Base-by-base conservation (phyloP, 1,284 basidiomycete genomes). In the Afroboletus lepidellus region DNA sequence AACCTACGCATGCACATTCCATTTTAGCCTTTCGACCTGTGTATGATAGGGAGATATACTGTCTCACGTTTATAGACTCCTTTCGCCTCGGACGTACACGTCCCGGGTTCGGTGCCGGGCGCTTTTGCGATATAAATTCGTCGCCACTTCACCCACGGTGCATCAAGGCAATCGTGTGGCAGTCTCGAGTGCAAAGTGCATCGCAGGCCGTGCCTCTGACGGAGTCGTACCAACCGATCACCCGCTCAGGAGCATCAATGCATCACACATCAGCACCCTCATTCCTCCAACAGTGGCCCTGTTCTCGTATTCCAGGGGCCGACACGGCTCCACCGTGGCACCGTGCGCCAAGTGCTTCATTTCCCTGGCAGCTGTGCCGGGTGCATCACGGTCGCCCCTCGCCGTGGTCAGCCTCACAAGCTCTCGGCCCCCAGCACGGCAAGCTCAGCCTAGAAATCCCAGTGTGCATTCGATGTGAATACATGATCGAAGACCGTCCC, bases 401-500 rank as follows among this genome's bases (percentile, higher is more conserved):
- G n/a, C n/a, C 15, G 32, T 16, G 16, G 34, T 20, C 34, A 20
- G 34, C 32, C 6, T 16, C 32, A 33, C 16, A n/a, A 16, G 32
- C 34, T 34, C 18, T 8, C 7, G 16, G 7, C n/a, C 33, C 33
- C 33, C 5, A 8, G 16, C 7, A 34, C 33, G 33, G 18, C n/a
- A 8, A 18, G 15, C 32, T 3, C 32, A 5, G 32, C 25, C 9
- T 11, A 30, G n/a, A 30, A 9, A 36, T 20, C 15, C 11, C n/a
- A 36, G 18, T 34, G 15, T 36, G 34, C 34, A 36, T n/a, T 7
- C n/a, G 7, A 18, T 20, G 34, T 9, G 27, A 43, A 46, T 38
- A 60, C 27, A 57, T n/a, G 37, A 34, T 18, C 8, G 15, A 48
- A 36, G 24, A 37, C 6, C 13, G 5, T 12, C 48, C 21, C 39